Conservation (phyloP, 768 basidiomycete species). For the Podaxis carcinomalis region DNA sequence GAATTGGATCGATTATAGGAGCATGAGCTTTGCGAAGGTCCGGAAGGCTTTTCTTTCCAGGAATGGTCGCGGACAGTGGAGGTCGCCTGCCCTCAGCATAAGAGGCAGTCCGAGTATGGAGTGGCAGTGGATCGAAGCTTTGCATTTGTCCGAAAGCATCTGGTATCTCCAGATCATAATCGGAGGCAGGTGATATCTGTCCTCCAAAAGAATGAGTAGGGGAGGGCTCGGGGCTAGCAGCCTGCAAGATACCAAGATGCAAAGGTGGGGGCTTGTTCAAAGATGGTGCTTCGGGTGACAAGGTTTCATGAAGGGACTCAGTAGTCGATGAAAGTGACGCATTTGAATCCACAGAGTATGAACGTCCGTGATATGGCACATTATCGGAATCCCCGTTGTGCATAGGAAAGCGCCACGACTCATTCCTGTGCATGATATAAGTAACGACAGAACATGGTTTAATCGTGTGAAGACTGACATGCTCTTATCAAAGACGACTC, state of each 20-base stretch:
- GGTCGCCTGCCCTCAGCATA: conserved; percentile 16
- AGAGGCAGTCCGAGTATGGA: conserved; percentile 43
- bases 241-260: conserved; percentile 40
- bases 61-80: not conserved
- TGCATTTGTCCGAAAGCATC: conserved; percentile 6
- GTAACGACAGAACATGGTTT: not conserved
- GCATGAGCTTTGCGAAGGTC: conserved; percentile 50
- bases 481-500: conserved; percentile 40
- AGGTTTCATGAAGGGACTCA: conserved; percentile 27
- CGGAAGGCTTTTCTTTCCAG: conserved; percentile 79
- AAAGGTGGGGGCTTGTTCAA: conserved; percentile 42
- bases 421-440: conserved; percentile 15
- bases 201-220: conserved; percentile 49
- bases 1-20: conserved; percentile 6
- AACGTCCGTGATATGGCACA: conserved; percentile 49
- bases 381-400: conserved; percentile 31
- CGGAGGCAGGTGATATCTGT: conserved; percentile 15
- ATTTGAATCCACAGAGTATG: conserved; percentile 60
- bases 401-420: conserved; percentile 40
- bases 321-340: conserved; percentile 45
- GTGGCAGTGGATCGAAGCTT: conserved; percentile 31
- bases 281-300: conserved; percentile 13
- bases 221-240: conserved; percentile 35
- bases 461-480: conserved; percentile 19
- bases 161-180: conserved; percentile 9